phyloP scores from a whole-genome alignment of 768 basidiomycete species.

The Sistotremastrum suecicum region DNA sequence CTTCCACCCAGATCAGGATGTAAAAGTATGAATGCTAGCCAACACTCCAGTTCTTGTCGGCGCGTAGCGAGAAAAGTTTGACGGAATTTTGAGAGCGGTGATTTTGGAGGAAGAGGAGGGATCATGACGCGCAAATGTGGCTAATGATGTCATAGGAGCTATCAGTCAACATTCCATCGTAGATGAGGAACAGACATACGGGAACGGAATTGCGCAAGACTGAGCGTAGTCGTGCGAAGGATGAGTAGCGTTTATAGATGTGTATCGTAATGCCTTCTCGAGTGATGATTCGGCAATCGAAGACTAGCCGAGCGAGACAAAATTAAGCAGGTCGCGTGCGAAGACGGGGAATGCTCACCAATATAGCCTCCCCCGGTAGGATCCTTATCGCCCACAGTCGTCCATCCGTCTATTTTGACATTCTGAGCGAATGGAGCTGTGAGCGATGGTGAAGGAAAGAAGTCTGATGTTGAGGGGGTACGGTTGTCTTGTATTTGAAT shows the following conservation, averaged over 20 bases:
- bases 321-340: neutral
- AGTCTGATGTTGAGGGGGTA: slow-evolving; percentile 9
- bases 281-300: slow-evolving; percentile 31
- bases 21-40: slow-evolving; percentile 48
- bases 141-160: slow-evolving; percentile 15
- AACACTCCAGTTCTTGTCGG: slow-evolving; percentile 44
- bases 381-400: slow-evolving; percentile 47
- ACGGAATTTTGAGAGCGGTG: slow-evolving; percentile 50
- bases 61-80: slow-evolving; percentile 54
- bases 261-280: slow-evolving; percentile 47
- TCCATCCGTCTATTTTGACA: slow-evolving; percentile 58
- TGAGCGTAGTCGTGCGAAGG: slow-evolving; percentile 40
- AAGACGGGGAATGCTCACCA: slow-evolving; percentile 24
- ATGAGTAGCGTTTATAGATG: slow-evolving; percentile 51
- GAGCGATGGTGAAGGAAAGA: slow-evolving; percentile 33
- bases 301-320: slow-evolving; percentile 26
- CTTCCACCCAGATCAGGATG: slow-evolving; percentile 60
- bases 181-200: slow-evolving; percentile 18
- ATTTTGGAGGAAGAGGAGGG: slow-evolving; percentile 54
- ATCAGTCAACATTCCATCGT: neutral
- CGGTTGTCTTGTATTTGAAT: no score
- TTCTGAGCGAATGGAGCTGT: slow-evolving; percentile 55
- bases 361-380: slow-evolving; percentile 45
- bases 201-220: slow-evolving; percentile 38
- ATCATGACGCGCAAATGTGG: slow-evolving; percentile 30